A percentile compares a stretch with the other conserved stretches of the same genome.
These are phyloP conservation scores for Epithele typhae DNA, from an alignment of 768 basidiomycete genomes.

Conservation along the genomic window DNA sequence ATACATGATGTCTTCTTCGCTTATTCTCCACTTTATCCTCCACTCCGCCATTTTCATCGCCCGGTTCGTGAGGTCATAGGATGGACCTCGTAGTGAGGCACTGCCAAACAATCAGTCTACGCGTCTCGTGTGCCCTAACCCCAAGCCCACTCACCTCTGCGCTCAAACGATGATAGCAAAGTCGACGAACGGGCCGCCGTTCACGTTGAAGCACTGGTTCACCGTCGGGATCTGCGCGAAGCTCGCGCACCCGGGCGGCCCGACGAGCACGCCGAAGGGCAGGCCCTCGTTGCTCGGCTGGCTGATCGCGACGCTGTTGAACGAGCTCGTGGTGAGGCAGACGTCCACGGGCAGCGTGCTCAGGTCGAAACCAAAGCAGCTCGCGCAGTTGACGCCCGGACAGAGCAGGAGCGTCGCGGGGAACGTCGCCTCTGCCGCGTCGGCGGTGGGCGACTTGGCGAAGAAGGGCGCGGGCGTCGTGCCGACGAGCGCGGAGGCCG, in stretches of 20 bases:
- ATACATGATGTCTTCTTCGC: too few species aligned
- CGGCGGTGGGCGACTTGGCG: not conserved
- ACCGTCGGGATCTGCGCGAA: conserved; percentile 1
- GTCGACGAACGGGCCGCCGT: not conserved
- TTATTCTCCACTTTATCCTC: too few species aligned
- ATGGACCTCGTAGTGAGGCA: too few species aligned
- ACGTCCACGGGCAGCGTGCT: not conserved
- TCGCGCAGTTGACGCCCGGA: not conserved
- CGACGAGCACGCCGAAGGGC: conserved; percentile 5
- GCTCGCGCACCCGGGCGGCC: not conserved
- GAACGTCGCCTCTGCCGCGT: not conserved
- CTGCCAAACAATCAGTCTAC: too few species aligned
- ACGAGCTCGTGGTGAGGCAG: conserved; percentile 5
- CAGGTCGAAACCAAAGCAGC: conserved; percentile 3
- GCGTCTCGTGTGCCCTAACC: too few species aligned
- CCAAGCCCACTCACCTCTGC: too few species aligned
- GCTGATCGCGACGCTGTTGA: conserved; percentile 1
- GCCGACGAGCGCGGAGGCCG: not conserved
- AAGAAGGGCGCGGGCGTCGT: not conserved
- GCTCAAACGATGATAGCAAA: not conserved
- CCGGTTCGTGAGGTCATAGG: too few species aligned
- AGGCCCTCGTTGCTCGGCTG: conserved; percentile 7
- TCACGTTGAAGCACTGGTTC: conserved; percentile 10
- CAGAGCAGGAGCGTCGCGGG: conserved; percentile 6
- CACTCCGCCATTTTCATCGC: too few species aligned